Base-by-base conservation (phyloP, 495 filamentous ascomycete species). In the Patellaria atrata region DNA sequence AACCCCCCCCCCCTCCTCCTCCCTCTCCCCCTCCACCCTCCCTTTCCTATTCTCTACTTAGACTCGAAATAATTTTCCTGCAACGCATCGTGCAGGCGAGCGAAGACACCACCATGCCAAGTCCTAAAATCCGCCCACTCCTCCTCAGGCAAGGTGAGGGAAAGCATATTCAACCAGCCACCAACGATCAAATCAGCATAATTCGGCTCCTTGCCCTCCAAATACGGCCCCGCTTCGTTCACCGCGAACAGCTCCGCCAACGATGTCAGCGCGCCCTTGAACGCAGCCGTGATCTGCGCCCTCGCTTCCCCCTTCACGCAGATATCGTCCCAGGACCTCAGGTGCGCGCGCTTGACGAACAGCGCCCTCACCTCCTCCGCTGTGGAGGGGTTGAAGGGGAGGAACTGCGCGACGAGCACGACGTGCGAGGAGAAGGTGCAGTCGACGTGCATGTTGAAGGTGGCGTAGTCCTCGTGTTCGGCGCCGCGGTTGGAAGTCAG, bases 151-250 rank as follows among this genome's bases (percentile, higher is more conserved):
- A 73, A 34, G 17, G 51, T 52, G 5, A 11, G 41, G 1, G 37
- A 28, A 33, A 57, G 22, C 55, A 73, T 60, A 22, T 58, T 48
- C 60, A 77, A 32, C 73, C 73, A 78, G 12, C 51, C 72, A 1
- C 73, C 73, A 0, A 78, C 59, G 30, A 76, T 70, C 0, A 74
- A 34, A 50, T 79, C 73, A n/a, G 71, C 73, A 65, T 76, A 73
- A 34, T 38, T 59, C 1, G 62, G 45, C 48, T 41, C 41, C 2
- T 45, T 29, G 1, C 71, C 71, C 1, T 63, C 33, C 2, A 77
- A 10, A 29, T 65, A 77, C 0, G 70, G 69, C 13, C 70, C 71
- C 6, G 33, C 30, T 13, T 55, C 35, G 43, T 44, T 48, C 13
- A 43, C 22, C 40, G 22, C 3, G 28, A 63, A 73, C n/a, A 61